Percentiles rank a stretch among this genome's conserved stretches.
These are phyloP conservation scores for Claviceps fusiformis DNA, from an alignment of 2,329 filamentous ascomycete genomes.

Conservation along the genomic window DNA sequence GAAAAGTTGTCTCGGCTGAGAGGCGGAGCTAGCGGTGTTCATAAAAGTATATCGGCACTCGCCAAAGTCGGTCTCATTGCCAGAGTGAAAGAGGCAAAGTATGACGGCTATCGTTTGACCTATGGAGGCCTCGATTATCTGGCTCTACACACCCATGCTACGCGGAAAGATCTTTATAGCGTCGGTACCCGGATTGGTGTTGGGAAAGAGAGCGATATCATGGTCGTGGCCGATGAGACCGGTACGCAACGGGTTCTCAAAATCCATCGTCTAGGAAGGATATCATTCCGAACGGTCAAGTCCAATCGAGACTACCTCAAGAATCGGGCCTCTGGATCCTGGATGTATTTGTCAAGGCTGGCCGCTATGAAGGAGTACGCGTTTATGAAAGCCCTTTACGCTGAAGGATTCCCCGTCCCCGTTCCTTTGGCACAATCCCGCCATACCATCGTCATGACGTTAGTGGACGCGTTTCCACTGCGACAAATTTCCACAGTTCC, in stretches of 20 bases:
- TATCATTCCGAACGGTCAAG: constrained; percentile 94
- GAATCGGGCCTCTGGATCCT: constrained; percentile 65
- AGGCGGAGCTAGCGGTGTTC: constrained; percentile 64
- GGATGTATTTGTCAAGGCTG: constrained; percentile 95
- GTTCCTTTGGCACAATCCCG: constrained; percentile 78
- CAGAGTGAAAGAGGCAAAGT: constrained; percentile 87
- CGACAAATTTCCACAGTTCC: constrained; percentile 77
- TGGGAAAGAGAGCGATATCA: constrained; percentile 95
- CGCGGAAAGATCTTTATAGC: constrained; percentile 69
- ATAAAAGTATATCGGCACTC: constrained; percentile 75
- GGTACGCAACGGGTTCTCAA: constrained; percentile 77
- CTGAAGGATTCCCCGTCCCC: constrained; percentile 81
- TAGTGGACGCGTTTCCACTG: constrained; percentile 84
- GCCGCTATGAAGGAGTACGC: constrained; percentile 89
- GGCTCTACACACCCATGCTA: constrained; percentile 80
- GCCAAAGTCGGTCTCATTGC: constrained; percentile 88
- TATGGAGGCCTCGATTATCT: constrained; percentile 97
- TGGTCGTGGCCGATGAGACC: constrained; percentile 71
- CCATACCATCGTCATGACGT: constrained; percentile 91
- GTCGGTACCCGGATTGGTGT: constrained; percentile 91
- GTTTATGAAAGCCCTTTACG: constrained; percentile 77
- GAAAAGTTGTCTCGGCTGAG: constrained; percentile 70
- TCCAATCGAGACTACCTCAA: constrained; percentile 90
- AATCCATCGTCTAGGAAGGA: constrained; percentile 87
- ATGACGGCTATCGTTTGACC: constrained; percentile 92